Base-by-base conservation (phyloP, 371 early-diverging fungal genomes). In the Mucor saturninus region DNA sequence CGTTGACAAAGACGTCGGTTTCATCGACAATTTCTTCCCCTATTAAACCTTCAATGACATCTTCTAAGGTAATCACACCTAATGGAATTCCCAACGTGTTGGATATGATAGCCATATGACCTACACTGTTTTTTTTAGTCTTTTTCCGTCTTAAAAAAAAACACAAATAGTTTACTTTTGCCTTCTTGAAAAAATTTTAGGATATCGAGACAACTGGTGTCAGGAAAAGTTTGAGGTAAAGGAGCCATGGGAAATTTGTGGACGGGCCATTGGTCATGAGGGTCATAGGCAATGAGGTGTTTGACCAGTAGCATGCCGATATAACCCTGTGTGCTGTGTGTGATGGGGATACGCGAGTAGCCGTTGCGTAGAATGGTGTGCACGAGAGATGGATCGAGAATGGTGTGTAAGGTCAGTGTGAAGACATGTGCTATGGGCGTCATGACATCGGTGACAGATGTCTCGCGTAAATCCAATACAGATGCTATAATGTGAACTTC, bases 41-140 rank as follows among this genome's bases (percentile, higher is more conserved):
- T 74, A 98, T 90, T 49, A 98, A 76, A 75, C 96, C 95, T 76
- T 98, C 98, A 64, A 98, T 93, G 7, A 98, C 95, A 73, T 98
- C 98, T 67, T 98, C 98, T 38, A 98, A 79, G 0, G 98, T 98
- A 38, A 98, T 90, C 8, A 98, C 93, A 11, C 98, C 98, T 9
- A 98, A 72, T 2, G 87, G 21, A 1, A 21, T 21, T 21, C 21
- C 21, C 75, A 6, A 68, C 75, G 8, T 73, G 76, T 83, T 82
- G 0, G 89, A 85, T 9, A 92, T 90, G 15, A 90, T 74, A 1
- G 89, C 89, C 84, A 89, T 86, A 62, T 90, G 90, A 73, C 79
- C 79, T 79, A 60, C 5, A 38, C 15, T 28, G 10, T 46, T n/a
- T 11, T 2, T 14, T 54, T 10, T 8, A n/a, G 32, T 2, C 8